Base-by-base conservation (phyloP, 108 stramenopile genomes). In the Schizochytrium sp. region DNA sequence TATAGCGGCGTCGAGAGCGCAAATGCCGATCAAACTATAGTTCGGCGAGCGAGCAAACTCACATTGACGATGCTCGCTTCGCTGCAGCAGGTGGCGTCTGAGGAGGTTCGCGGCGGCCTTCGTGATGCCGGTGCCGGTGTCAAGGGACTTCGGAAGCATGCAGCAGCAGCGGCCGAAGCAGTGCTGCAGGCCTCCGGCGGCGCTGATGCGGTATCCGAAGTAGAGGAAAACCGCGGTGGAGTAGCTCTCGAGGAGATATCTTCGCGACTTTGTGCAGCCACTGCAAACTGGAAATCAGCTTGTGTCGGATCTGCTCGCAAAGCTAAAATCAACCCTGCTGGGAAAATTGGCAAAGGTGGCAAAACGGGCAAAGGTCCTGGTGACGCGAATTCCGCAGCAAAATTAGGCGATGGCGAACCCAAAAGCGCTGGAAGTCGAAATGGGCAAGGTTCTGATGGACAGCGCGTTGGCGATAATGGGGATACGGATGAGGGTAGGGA, bases 61-160 rank as follows among this genome's bases (percentile, higher is more conserved):
- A n/a, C 0, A n/a, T n/a, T 60, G 59, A 60, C 19, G 7, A 69
- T 69, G 64, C 64, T 69, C 8, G 64, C 19, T 7, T 38, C 64
- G 64, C 64, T 69, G 64, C 64, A 69, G 64, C 10, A 15, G 12
- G 64, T 38, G 64, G 64, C 44, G 12, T 44, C 42, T 44, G 64
- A 7, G 64, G 64, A 69, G 64, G 64, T 69, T 38, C 19, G 19
- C 19, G 64, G 64, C 64, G 44, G 64, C 64, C 64, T 69, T 2
- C 42, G 2, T 8, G 19, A 8, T 8, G 64, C 42, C 64, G 57
- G 10, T 17, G 57, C 13, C 57, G 57, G 13, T 10, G 0, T 44
- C 42, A 38, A 44, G 42, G 64, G 40, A 44, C 0, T 7, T 38
- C 64, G 28, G 12, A 38, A 8, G 0, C 42, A 3, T 69, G 64